Conservation (phyloP, 2,329 filamentous ascomycete genomes). For the Teratosphaeria destructans region DNA sequence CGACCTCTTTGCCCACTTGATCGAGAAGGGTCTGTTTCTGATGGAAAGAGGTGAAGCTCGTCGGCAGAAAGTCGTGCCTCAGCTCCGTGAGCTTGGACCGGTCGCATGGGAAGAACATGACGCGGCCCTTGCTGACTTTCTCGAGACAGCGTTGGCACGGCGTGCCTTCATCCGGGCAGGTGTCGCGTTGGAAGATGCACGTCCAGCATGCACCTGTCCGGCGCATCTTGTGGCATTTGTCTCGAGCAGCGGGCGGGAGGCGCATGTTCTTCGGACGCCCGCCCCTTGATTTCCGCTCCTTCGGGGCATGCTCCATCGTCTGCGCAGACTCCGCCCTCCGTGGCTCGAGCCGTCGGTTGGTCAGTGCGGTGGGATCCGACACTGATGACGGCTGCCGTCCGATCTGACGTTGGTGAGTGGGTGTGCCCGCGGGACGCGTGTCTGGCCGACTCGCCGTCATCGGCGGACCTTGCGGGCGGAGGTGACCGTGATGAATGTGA, state of each 20-base stretch:
- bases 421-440: neutral
- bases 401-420: neutral
- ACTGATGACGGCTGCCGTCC: neutral
- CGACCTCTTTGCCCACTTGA: constrained; percentile 30
- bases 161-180: constrained; percentile 20
- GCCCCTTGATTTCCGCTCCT: constrained; percentile 11
- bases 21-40: constrained; percentile 33
- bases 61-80: constrained; percentile 33
- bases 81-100: constrained; percentile 37
- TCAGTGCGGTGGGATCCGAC: neutral
- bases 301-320: neutral
- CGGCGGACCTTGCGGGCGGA: neutral
- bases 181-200: constrained; percentile 38
- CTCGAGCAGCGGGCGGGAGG: constrained; percentile 27
- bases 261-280: constrained; percentile 28
- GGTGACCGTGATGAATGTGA: neutral
- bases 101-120: constrained; percentile 34
- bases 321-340: neutral
- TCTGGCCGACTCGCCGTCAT: neutral
- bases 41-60: constrained; percentile 27
- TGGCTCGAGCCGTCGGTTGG: neutral
- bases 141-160: constrained; percentile 22
- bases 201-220: constrained; percentile 39
- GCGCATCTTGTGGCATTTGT: constrained; percentile 35
- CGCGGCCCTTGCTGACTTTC: constrained; percentile 27